A percentile compares a stretch with the other conserved stretches of the same genome.
phyloP scores from a whole-genome alignment of 768 basidiomycete genomes.

The Collybia nuda region DNA sequence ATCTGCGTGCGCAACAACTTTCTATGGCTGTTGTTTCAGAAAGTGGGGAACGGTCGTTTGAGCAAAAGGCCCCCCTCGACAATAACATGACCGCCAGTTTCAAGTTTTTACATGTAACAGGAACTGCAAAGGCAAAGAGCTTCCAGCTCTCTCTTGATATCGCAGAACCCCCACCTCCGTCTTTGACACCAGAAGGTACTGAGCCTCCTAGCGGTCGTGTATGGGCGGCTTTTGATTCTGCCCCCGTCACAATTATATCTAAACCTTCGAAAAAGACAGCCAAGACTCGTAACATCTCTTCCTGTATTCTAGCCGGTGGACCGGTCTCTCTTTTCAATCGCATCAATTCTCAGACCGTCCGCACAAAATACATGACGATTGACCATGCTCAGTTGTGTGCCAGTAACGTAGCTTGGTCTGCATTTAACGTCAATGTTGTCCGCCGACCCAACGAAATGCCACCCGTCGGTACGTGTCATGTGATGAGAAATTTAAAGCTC shows the following conservation, averaged over 20 bases:
- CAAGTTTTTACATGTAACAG: slow-evolving; percentile 89
- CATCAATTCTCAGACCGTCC: slow-evolving; percentile 94
- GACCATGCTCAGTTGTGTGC: slow-evolving; percentile 82
- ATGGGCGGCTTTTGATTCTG: slow-evolving; percentile 92
- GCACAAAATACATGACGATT: slow-evolving; percentile 97
- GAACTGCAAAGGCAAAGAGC: slow-evolving; percentile 86
- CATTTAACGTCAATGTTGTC: slow-evolving; percentile 90
- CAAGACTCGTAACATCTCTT: slow-evolving; percentile 89
- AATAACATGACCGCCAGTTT: slow-evolving; percentile 85
- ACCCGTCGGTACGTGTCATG: slow-evolving; percentile 66
- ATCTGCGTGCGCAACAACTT: slow-evolving; percentile 77
- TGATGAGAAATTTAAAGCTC: slow-evolving; percentile 39
- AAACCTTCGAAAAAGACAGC: slow-evolving; percentile 98
- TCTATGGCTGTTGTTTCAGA: slow-evolving; percentile 87
- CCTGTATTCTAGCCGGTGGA: slow-evolving; percentile 86
- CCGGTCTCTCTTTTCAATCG: slow-evolving; percentile 94
- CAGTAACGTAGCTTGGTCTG: slow-evolving; percentile 91
- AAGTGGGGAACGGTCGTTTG: slow-evolving; percentile 78
- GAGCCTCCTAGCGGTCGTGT: slow-evolving; percentile 60
- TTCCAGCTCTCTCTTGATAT: slow-evolving; percentile 87
- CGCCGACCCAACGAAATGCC: slow-evolving; percentile 67
- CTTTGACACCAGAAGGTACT: slow-evolving; percentile 42
- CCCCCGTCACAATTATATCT: slow-evolving; percentile 92
- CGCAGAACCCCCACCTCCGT: slow-evolving; percentile 65
- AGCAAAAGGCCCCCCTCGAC: slow-evolving; percentile 82